Base-by-base conservation (phyloP, 2,329 filamentous ascomycete species). In the Fusarium sp. region DNA sequence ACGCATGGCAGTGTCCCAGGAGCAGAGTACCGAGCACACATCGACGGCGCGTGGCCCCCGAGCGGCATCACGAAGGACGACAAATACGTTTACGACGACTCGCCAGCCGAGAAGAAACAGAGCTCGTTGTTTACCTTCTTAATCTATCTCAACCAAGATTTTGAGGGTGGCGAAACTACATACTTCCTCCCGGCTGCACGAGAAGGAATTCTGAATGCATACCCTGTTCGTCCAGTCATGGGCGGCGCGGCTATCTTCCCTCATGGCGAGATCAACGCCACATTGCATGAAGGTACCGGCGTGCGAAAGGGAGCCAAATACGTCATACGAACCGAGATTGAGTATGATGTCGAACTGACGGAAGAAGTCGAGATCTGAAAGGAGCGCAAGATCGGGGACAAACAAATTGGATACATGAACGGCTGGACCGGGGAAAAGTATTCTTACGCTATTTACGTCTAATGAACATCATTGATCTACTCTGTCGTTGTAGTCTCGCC, bases 11-110 rank as follows among this genome's bases (percentile, higher is more conserved):
- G 67, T 66, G 91, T 93, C 0, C 91, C 91, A 3, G 91, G 91
- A 2, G 92, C 92, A 0, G 92, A 93, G 78, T 94, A 94, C 76
- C 84, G 92, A 13, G 90, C 88, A 66, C 92, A 93, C 73, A 93
- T 94, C 66, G 85, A 94, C 74, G 92, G 92, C 13, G 92, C 91
- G 0, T 94, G 92, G 92, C 92, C 92, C 18, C 91, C 92, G 0
- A 93, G 91, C 0, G 90, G 90, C 5, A 90, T 93, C 50, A 81
- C 87, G 4, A 81, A 88, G 0, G 84, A 87, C 58, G 86, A 88
- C 71, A 86, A 83, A 2, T 93, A 93, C 63, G 85, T 91, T 8
- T 94, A 93, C 79, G 92, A 94, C 73, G 82, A 87, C 3, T 93
- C 91, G 4, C 91, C 91, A 0, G 69, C 84, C 2, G 84, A 83